These are phyloP conservation scores for Pinus tabuliformis DNA, from an alignment of 75 land plant genomes.

Conservation along the genomic window DNA sequence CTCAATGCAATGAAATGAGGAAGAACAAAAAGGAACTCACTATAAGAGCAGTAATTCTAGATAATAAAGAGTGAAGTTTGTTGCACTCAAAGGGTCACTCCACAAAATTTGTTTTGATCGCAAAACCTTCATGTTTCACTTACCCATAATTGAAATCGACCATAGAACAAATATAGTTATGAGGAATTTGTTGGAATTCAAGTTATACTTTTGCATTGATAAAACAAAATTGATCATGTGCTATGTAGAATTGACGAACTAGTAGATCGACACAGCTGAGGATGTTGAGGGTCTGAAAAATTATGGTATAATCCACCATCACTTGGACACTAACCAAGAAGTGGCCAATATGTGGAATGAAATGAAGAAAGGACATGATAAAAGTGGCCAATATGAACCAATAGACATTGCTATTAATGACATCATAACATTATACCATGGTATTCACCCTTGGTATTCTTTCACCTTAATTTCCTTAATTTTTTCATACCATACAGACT, in stretches of 20 bases:
- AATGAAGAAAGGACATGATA: background rate
- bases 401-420: background rate
- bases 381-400: background rate
- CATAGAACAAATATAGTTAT: background rate
- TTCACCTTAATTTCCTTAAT: no score
- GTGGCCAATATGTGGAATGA: background rate
- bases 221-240: background rate
- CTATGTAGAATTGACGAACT: background rate
- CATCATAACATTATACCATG: background rate
- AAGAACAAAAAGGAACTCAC: no score
- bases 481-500: no score
- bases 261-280: background rate
- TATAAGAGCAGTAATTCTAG: no score
- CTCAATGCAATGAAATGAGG: no score
- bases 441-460: no score
- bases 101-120: background rate
- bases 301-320: background rate
- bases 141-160: background rate
- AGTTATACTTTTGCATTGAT: background rate
- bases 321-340: background rate
- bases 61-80: background rate
- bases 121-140: background rate
- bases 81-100: background rate
- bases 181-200: background rate
- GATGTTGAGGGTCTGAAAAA: background rate